Conservation (phyloP, 2,329 filamentous ascomycete species). For the Calonectria montana region DNA sequence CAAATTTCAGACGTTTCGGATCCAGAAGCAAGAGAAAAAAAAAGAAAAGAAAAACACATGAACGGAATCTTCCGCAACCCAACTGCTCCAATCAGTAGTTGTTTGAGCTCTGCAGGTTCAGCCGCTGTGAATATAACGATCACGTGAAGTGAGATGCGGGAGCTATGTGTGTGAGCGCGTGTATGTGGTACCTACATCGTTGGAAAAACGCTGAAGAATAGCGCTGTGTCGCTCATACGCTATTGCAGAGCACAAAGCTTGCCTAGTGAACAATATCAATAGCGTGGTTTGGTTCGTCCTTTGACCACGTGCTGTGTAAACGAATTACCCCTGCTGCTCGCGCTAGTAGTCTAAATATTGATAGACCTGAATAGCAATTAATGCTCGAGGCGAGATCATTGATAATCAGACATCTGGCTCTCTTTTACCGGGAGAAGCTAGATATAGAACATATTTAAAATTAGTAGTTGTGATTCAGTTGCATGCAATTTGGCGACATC, state of each 20-base stretch:
- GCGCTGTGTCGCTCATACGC: background rate
- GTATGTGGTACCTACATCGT: background rate
- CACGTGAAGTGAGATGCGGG: constrained; percentile 3
- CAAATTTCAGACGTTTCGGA: background rate
- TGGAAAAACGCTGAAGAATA: background rate
- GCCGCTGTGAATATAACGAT: background rate
- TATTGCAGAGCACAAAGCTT: background rate
- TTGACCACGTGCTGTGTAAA: background rate
- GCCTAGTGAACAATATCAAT: background rate
- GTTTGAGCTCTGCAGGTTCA: background rate
- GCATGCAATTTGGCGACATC: background rate
- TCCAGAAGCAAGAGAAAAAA: background rate
- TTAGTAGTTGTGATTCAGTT: background rate
- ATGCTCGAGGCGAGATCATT: background rate
- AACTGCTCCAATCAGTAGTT: background rate
- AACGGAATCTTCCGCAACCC: background rate
- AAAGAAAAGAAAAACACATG: background rate
- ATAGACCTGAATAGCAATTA: too few relatives aligned
- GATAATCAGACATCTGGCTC: background rate
- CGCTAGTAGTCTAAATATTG: background rate
- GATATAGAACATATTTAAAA: background rate
- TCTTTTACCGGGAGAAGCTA: background rate
- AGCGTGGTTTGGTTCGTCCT: background rate
- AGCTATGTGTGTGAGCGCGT: background rate
- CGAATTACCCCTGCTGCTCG: background rate